phyloP scores from a whole-genome alignment of 2,329 filamentous ascomycete species.

The Fusarium torulosum region DNA sequence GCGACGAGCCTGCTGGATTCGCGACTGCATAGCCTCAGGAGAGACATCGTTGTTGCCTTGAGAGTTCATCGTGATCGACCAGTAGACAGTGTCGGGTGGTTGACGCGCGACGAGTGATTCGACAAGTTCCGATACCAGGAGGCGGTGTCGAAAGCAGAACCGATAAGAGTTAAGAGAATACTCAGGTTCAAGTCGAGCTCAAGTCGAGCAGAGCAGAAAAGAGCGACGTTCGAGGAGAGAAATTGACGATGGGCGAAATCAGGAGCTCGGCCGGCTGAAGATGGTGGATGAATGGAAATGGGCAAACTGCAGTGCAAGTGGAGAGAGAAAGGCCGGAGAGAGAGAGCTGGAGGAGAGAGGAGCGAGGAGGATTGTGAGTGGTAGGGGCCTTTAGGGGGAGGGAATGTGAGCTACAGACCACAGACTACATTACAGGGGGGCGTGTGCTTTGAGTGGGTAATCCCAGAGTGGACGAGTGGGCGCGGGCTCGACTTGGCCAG shows the following conservation, averaged over 20 bases:
- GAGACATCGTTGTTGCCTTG: slow-evolving; percentile 73
- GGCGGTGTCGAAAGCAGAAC: slow-evolving; percentile 33
- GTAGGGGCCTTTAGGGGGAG: slow-evolving; percentile 45
- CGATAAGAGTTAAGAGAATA: slow-evolving; percentile 31
- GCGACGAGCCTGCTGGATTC: slow-evolving; percentile 90
- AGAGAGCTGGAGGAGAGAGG: slow-evolving; percentile 45
- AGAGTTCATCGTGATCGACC: slow-evolving; percentile 63
- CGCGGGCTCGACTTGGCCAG: slow-evolving; percentile 39
- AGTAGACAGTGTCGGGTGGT: slow-evolving; percentile 19
- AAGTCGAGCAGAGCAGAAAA: slow-evolving; percentile 39
- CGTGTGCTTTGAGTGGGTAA: slow-evolving; percentile 44
- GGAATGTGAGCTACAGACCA: slow-evolving; percentile 50
- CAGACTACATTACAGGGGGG: slow-evolving; percentile 36
- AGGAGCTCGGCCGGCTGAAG: slow-evolving; percentile 45
- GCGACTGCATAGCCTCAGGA: slow-evolving; percentile 88
- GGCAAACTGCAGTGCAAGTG: slow-evolving; percentile 50
- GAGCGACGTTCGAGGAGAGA: slow-evolving; percentile 39
- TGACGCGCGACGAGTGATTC: slow-evolving; percentile 31
- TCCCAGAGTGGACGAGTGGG: slow-evolving; percentile 35
- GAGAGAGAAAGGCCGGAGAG: slow-evolving; percentile 51
- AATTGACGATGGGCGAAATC: slow-evolving; percentile 41
- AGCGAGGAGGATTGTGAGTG: slow-evolving; percentile 45
- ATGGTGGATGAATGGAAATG: slow-evolving; percentile 47
- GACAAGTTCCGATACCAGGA: slow-evolving; percentile 33
- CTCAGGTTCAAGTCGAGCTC: slow-evolving; percentile 44